Conservation (phyloP, 164 flowering plant species). For the Nymphaea thermarum region DNA sequence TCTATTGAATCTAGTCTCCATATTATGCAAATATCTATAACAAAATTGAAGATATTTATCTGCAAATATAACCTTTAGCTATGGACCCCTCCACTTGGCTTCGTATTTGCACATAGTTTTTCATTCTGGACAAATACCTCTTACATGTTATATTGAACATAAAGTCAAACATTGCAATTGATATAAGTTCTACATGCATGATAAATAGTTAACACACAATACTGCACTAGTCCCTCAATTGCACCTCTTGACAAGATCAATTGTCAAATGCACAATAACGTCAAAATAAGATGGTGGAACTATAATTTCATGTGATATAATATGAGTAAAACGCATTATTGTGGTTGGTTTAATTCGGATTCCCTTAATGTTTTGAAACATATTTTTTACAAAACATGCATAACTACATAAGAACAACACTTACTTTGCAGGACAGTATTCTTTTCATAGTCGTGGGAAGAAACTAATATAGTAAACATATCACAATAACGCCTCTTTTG, state of each 20-base stretch:
- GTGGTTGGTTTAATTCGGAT: neutral
- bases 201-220: neutral
- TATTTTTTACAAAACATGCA: neutral
- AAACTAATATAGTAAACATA: neutral
- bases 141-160: too few relatives aligned
- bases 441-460: neutral
- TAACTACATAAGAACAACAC: neutral
- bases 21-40: neutral
- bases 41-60: conserved; percentile 8
- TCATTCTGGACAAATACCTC: neutral
- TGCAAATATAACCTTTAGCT: conserved; percentile 2
- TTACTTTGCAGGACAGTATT: neutral
- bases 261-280: conserved; percentile 3
- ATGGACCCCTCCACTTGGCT: conserved; percentile 8
- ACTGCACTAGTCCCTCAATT: conserved; percentile 6
- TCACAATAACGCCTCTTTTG: neutral
- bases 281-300: conserved; percentile 8
- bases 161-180: too few relatives aligned
- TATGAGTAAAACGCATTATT: neutral
- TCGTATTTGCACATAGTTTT: conserved; percentile 6
- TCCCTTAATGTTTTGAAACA: neutral
- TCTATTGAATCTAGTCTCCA: neutral
- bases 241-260: conserved; percentile 1
- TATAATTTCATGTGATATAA: neutral
- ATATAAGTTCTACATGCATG: too few relatives aligned